Base-by-base conservation (phyloP, 2,329 filamentous ascomycete genomes). In the Triangularia verruculosa region DNA sequence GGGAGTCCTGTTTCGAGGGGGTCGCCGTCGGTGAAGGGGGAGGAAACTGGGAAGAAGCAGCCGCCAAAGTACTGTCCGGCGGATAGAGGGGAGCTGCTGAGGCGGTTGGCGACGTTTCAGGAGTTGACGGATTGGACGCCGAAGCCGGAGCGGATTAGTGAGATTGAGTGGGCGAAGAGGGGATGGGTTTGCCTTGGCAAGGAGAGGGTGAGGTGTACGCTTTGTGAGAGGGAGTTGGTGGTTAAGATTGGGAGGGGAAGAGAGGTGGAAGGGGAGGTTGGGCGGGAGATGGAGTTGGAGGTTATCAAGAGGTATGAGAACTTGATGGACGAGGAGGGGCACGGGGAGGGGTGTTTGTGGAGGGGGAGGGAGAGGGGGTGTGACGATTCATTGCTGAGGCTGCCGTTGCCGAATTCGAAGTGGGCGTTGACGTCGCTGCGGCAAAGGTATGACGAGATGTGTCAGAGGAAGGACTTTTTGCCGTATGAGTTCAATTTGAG, bases 81-180 rank as follows among this genome's bases (percentile, higher is more conserved):
- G 78, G 93, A 95, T 74, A 90, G 95, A 60, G 86, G 88, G 43
- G 87, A 92, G 69, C 93, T 98, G 66, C 82, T 98, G 11, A 86
- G 85, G 70, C 82, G 95, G 24, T 81, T 99, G 27, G 89, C 89
- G 65, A 96, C 92, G 0, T 99, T 96, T 73, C 90, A 94, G 72
- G 92, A 94, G 69, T 88, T 98, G 56, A 95, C 92, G 61, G 86
- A 90, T 74, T 99, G 94, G 94, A 90, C 91, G n/a, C 90, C 92
- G 0, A 98, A 98, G 74, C 93, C 95, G 0, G 86, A 93, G 59
- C 83, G 82, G 32, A 88, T 98, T 70, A 92, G 87, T 73, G 95
- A 98, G 77, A 88, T 97, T 7, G 90, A 93, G 74, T 99, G 95
- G 95, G 93, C 93, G 0, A 97, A 94, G 79, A 82, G 91, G 64